Evolutionary conservation across 805 yeast species (phyloP), one percentile per base, ranked within the genome.

Genomic region (Alloascoidea africana): DNA sequence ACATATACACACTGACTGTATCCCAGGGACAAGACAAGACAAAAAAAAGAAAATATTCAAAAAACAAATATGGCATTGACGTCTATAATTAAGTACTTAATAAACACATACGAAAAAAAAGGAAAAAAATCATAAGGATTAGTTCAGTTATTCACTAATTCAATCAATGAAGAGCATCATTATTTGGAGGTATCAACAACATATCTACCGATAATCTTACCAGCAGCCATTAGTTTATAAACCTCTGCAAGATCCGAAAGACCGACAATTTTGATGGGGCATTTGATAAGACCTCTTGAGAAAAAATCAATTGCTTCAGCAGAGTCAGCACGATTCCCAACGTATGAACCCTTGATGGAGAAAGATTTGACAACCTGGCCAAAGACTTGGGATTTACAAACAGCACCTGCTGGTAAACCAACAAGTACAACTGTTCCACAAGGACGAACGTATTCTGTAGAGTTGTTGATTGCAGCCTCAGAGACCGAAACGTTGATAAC

Each of bases 241-340:
- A 84, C 78, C 40, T 56, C 58, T 46, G 81, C 73, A 50, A 82
- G 66, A 52, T 74, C 74, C 41, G 85, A 73, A 50, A 83, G 68
- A 41, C 86, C 85, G 38, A 76, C 85, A 57, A 85, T 55, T 64
- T 72, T 71, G 63, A 81, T 75, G 49, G 84, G 83, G 44, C 83
- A 70, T 56, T 68, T 65, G 55, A 79, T 78, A 54, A 73, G 62
- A 44, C 87, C 89, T 57, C 82, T 68, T 47, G 66, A 44, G 60
- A 76, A 77, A 69, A 80, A 78, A 50, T 76, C 82, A 46, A 80
- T 60, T 39, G 87, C 86, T 65, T 81, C 87, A 45, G 77, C 69
- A 46, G 89, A 72, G 62, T 84, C 94, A 46, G 80, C 79, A 63
- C 93, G 77, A 73, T 81, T 81, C 51, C 94, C 94, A 44, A 83